These are phyloP conservation scores for Coprinopsis cinerea DNA, from an alignment of 768 basidiomycete species.

Conservation along the genomic window DNA sequence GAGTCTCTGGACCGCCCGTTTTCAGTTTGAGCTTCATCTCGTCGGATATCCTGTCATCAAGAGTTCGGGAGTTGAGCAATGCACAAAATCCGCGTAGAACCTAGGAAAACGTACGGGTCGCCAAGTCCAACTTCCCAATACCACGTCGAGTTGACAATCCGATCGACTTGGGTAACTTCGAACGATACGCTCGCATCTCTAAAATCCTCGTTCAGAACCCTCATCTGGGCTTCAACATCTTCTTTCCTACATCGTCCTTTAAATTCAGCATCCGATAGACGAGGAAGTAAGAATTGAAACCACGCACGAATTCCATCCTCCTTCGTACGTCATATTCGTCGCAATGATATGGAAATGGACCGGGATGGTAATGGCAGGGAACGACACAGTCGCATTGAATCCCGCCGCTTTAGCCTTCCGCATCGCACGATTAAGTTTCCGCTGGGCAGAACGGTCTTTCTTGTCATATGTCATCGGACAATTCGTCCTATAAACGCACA, in stretches of 20 bases:
- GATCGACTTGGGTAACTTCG: slow-evolving; percentile 32
- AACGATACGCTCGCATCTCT: slow-evolving; percentile 31
- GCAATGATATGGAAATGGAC: slow-evolving; percentile 40
- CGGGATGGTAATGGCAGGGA: not conserved
- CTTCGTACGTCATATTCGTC: slow-evolving; percentile 28
- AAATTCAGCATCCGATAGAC: not conserved
- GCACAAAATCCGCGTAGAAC: not conserved
- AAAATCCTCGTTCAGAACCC: slow-evolving; percentile 37
- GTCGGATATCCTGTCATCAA: not conserved
- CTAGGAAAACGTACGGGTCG: slow-evolving; percentile 21
- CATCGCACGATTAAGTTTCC: no score
- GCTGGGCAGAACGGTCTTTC: no score
- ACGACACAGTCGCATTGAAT: no score
- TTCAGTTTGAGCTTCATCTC: not conserved
- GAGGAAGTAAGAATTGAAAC: not conserved
- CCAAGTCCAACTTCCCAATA: slow-evolving; percentile 36
- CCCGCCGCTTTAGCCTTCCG: no score
- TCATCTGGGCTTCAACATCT: slow-evolving; percentile 30
- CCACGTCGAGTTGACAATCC: slow-evolving; percentile 40
- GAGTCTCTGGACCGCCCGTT: slow-evolving; percentile 13
- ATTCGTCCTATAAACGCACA: no score
- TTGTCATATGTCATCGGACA: no score
- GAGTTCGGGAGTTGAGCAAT: not conserved
- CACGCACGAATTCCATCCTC: slow-evolving; percentile 30
- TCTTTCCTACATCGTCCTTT: slow-evolving; percentile 16